Conservation (phyloP, 805 yeast species). For the Pichia scutulata region DNA sequence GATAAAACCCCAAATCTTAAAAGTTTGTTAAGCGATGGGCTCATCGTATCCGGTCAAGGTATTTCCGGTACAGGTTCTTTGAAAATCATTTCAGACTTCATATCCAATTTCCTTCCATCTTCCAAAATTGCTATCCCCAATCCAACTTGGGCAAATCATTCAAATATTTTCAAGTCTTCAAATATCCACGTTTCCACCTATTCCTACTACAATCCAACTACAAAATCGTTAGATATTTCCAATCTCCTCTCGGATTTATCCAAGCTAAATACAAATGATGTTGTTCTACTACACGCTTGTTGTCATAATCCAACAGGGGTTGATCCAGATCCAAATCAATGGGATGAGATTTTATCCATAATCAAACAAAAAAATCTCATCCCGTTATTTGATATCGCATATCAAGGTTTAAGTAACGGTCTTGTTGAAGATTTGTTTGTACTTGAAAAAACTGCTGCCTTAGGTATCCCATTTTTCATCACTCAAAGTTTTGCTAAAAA, state of each 20-base stretch:
- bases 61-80: conserved; percentile 94
- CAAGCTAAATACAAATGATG: conserved; percentile 48
- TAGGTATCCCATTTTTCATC: neutral
- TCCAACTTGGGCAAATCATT: conserved; percentile 95
- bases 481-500: conserved; percentile 92
- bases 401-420: conserved; percentile 93
- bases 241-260: conserved; percentile 54
- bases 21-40: conserved; percentile 48
- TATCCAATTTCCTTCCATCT: neutral
- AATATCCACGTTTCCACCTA: conserved; percentile 60
- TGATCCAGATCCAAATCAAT: conserved; percentile 76
- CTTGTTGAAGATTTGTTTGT: conserved; percentile 58
- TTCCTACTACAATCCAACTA: conserved; percentile 55
- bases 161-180: conserved; percentile 66
- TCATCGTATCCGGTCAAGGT: conserved; percentile 81
- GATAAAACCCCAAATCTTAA: conserved; percentile 20
- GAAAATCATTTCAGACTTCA: conserved; percentile 62
- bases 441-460: conserved; percentile 30
- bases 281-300: conserved; percentile 82
- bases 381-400: conserved; percentile 89
- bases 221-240: conserved; percentile 52
- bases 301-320: conserved; percentile 98
- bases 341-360: conserved; percentile 67
- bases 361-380: conserved; percentile 51
- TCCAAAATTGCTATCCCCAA: conserved; percentile 58